Conservation (phyloP, 108 stramenopile species). For the Cyclotella cryptica region DNA sequence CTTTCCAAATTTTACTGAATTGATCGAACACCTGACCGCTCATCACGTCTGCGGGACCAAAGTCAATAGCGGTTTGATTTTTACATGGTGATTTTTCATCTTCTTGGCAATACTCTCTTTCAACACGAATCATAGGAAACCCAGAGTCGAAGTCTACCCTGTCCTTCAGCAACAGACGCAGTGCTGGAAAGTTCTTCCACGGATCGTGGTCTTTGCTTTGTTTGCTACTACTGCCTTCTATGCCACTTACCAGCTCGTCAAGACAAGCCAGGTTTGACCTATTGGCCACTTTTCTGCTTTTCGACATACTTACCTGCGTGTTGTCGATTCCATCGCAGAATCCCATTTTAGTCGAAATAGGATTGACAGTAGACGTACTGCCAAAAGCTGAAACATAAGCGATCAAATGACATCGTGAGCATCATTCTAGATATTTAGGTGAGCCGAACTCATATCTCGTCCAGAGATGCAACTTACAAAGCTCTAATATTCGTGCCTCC, state of each 20-base stretch:
- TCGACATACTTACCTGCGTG: constrained; percentile 5
- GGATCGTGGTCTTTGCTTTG: constrained; percentile 56
- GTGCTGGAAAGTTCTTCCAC: constrained; percentile 73
- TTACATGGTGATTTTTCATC: constrained; percentile 48
- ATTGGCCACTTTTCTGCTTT: constrained; percentile 25
- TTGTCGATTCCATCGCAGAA: constrained; percentile 44
- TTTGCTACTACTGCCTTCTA: constrained; percentile 48
- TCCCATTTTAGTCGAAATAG: constrained; percentile 70
- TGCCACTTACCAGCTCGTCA: constrained; percentile 76
- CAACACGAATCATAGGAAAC: constrained; percentile 69
- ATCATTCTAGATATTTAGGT: no score
- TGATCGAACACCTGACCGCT: constrained; percentile 64
- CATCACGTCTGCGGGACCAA: constrained; percentile 59
- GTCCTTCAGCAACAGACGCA: constrained; percentile 67
- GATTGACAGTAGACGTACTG: constrained; percentile 79
- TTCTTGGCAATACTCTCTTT: constrained; percentile 59
- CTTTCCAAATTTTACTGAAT: constrained; percentile 79
- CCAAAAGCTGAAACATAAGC: constrained; percentile 80
- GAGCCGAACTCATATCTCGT: no score
- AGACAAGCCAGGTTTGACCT: constrained; percentile 64
- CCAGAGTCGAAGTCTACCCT: constrained; percentile 79
- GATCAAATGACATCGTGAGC: no score
- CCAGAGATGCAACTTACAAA: constrained; percentile 68
- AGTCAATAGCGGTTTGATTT: constrained; percentile 31
- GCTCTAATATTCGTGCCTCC: constrained; percentile 74